Base-by-base conservation (phyloP, 2,329 filamentous ascomycete genomes). In the Monosporascus sp. region DNA sequence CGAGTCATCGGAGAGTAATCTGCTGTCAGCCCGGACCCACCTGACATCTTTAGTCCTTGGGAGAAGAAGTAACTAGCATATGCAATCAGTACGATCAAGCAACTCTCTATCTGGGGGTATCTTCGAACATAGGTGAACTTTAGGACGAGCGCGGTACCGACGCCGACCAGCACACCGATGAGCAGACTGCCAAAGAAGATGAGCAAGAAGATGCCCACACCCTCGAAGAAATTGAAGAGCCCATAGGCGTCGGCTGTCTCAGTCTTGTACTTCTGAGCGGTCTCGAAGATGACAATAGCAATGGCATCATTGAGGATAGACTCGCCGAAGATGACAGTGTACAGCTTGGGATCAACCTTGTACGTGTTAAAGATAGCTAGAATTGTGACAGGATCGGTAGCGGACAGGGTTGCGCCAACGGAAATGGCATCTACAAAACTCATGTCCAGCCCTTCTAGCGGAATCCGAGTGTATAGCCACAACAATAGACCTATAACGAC, bases 281-380 rank as follows among this genome's bases (percentile, higher is more conserved):
- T 97, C 75, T 99, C 93, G 73, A 99, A 99, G 62, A 99, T 84
- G 66, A 99, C 94, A 71, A 99, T 99, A 60, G 94, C 94, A 66
- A 99, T 93, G 45, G 94, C 94, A 76, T 99, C 94, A 70, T 99
- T 99, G 52, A 99, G 77, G 56, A 99, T 97, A 7, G 93, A 96
- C 74, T 99, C 94, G 68, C 94, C 94, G 71, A 99, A 99, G 61
- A 99, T 99, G 69, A 99, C 86, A 31, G 94, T 99, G 75, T 99
- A 99, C 19, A 99, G 82, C 74, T 97, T 97, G 3, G 94, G 94
- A 66, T 99, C 94, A 64, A 99, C 94, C 74, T 97, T 97, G 82
- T 97, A 99, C 1, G 94, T 89, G 71, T 97, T 97, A 82, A 99
- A 99, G 63, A 99, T 99, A 69, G 94, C 94, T 51, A 99, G 79